phyloP scores from a whole-genome alignment of 2,329 filamentous ascomycete species.

The Trichoderma breve region DNA sequence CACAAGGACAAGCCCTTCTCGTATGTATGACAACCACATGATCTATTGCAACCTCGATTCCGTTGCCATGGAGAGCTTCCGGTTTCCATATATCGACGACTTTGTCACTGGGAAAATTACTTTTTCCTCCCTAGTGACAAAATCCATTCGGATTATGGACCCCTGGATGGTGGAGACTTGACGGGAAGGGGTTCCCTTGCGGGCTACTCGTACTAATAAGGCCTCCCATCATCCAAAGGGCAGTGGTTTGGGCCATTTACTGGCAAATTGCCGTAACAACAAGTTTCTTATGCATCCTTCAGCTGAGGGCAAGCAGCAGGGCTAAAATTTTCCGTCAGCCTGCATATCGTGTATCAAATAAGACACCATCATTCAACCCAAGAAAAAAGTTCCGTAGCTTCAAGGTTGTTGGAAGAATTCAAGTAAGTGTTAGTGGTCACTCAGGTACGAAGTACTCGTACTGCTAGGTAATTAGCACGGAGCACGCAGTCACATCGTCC shows the following conservation, averaged over 20 bases:
- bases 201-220: background rate
- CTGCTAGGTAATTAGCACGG: background rate
- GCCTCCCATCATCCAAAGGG: conserved; percentile 10
- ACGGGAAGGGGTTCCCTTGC: background rate
- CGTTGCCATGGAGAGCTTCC: background rate
- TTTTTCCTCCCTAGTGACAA: background rate
- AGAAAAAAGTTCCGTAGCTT: background rate
- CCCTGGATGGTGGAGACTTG: background rate
- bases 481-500: background rate
- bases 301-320: conserved; percentile 7
- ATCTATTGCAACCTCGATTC: background rate
- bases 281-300: conserved; percentile 8
- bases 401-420: background rate
- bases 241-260: background rate
- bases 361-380: background rate
- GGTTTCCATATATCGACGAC: background rate
- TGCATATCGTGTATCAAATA: background rate
- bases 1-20: background rate
- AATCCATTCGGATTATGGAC: background rate
- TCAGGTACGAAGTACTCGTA: background rate
- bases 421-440: background rate
- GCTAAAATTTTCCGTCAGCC: conserved; percentile 8
- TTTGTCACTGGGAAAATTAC: background rate
- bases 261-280: conserved; percentile 5
- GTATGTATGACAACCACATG: background rate